phyloP scores from a whole-genome alignment of 495 filamentous ascomycete species.

The Hypoxylon fragiforme region DNA sequence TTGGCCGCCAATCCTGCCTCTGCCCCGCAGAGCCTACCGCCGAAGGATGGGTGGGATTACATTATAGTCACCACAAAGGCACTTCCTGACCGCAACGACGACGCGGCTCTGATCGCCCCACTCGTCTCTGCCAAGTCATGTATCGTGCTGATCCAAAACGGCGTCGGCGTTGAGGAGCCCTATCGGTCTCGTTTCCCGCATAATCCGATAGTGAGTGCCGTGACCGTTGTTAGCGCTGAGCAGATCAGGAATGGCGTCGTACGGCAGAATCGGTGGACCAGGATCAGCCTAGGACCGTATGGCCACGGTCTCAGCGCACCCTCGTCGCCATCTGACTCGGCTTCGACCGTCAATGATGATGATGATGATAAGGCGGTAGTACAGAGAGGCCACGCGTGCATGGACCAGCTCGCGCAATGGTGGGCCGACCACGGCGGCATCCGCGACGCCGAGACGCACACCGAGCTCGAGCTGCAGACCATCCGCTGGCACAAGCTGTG shows the following conservation, averaged over 20 bases:
- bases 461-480: slow-evolving; percentile 57
- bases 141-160: slow-evolving; percentile 72
- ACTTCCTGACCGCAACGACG: slow-evolving; percentile 54
- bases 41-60: slow-evolving; percentile 55
- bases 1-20: slow-evolving; percentile 8
- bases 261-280: slow-evolving; percentile 63
- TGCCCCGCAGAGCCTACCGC: slow-evolving; percentile 4
- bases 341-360: slow-evolving; percentile 12
- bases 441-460: slow-evolving; percentile 53
- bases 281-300: slow-evolving; percentile 61
- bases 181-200: slow-evolving; percentile 60
- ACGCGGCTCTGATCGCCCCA: slow-evolving; percentile 50
- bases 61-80: slow-evolving; percentile 64
- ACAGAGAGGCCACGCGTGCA: slow-evolving; percentile 24
- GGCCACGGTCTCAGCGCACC: slow-evolving; percentile 36
- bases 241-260: slow-evolving; percentile 55
- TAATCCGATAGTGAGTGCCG: slow-evolving; percentile 61
- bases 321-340: neutral
- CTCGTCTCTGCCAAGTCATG: slow-evolving; percentile 54
- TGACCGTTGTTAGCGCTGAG: slow-evolving; percentile 59
- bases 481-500: slow-evolving; percentile 67
- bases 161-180: slow-evolving; percentile 67
- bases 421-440: slow-evolving; percentile 52
- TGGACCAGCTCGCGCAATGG: slow-evolving; percentile 40
- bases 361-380: slow-evolving; percentile 38